Evolutionary conservation across 2,329 filamentous ascomycete genomes (phyloP).

Genomic region (Leptographium lundbergii): DNA sequence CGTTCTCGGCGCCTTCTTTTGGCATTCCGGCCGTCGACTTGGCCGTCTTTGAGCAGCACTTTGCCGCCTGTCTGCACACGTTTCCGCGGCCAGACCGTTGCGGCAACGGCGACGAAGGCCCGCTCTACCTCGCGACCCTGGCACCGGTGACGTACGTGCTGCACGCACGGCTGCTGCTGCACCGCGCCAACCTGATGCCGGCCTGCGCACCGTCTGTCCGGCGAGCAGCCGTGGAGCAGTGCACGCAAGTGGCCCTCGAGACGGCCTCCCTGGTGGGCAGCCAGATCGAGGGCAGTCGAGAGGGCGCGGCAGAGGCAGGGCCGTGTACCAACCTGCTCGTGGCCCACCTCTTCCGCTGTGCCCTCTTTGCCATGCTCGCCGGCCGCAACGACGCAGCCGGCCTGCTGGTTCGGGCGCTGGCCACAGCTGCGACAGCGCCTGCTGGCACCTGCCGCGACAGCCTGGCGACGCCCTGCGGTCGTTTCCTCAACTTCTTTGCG

Average conservation of each 20-base stretch:
- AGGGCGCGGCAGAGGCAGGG: constrained; percentile 39
- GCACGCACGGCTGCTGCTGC: constrained; percentile 70
- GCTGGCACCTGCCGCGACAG: constrained; percentile 30
- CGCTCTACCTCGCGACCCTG: constrained; percentile 58
- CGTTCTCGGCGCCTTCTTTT: constrained; percentile 25
- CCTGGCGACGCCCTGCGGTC: constrained; percentile 51
- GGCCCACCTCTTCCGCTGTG: constrained; percentile 76
- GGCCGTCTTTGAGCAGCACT: constrained; percentile 69
- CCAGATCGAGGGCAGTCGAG: constrained; percentile 28
- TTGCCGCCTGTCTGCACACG: constrained; percentile 58
- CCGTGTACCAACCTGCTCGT: constrained; percentile 43
- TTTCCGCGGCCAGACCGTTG: constrained; percentile 63
- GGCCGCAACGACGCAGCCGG: constrained; percentile 61
- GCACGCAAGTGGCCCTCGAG: constrained; percentile 60
- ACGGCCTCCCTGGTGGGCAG: constrained; percentile 67
- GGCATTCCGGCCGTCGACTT: constrained; percentile 55
- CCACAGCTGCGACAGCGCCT: constrained; percentile 52
- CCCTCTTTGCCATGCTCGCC: constrained; percentile 65
- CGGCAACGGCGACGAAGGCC: constrained; percentile 33
- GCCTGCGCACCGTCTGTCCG: constrained; percentile 54
- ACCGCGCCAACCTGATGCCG: constrained; percentile 77
- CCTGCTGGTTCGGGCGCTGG: constrained; percentile 58
- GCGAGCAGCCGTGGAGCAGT: constrained; percentile 61
- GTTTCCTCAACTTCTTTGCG: constrained; percentile 72
- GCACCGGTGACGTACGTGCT: constrained; percentile 68